Conservation (phyloP, 2,329 filamentous ascomycete genomes). For the Fusarium sp. region DNA sequence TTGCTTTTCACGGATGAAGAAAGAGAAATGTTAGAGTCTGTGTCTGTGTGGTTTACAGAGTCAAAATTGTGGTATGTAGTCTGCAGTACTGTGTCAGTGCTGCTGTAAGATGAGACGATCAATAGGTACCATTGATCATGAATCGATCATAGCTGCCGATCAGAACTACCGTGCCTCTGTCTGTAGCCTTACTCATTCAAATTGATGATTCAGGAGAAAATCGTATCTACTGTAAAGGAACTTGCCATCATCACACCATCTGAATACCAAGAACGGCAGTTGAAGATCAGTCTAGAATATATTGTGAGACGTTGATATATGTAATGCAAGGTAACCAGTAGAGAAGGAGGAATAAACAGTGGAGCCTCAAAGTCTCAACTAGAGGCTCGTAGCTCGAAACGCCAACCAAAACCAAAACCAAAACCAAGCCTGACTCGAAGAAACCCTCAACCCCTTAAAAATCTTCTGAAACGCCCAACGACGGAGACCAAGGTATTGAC, state of each 20-base stretch:
- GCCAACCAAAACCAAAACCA: conserved; percentile 18
- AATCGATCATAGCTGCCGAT: not conserved
- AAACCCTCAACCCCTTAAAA: conserved; percentile 31
- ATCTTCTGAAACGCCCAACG: conserved; percentile 40
- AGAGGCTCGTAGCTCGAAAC: conserved; percentile 29
- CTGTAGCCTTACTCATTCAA: not conserved
- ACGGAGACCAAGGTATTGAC: conserved; percentile 26
- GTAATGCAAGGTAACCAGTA: not conserved
- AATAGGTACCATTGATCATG: not conserved
- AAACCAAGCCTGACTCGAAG: conserved; percentile 23
- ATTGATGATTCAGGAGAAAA: conserved; percentile 17
- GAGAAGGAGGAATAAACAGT: conserved; percentile 1
- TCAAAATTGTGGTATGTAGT: not conserved
- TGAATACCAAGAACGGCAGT: conserved; percentile 19
- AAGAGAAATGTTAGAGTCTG: not conserved
- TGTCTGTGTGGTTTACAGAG: not conserved
- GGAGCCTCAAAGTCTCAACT: conserved; percentile 19
- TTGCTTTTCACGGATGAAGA: not conserved
- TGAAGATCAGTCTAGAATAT: not conserved
- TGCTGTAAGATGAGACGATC: not conserved
- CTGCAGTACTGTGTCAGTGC: not conserved
- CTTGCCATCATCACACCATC: conserved; percentile 24
- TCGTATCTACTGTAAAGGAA: conserved; percentile 2
- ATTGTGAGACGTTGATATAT: conserved; percentile 8
- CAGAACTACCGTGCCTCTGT: not conserved